Base-by-base conservation (phyloP, 2,329 filamentous ascomycete genomes). In the Alternaria sp. region DNA sequence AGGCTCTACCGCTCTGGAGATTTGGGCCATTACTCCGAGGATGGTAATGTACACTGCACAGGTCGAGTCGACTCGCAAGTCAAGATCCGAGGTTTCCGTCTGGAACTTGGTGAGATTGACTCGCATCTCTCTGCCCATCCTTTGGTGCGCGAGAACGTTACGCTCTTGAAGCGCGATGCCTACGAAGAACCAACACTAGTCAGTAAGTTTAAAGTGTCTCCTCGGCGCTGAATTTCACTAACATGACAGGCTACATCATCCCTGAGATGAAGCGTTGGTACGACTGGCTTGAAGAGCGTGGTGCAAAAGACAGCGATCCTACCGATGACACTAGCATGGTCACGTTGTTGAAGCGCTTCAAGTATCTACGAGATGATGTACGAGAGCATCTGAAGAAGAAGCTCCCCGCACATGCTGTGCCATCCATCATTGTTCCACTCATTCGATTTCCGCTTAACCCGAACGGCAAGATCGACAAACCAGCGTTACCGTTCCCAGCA, bases 21-120 rank as follows among this genome's bases (percentile, higher is more conserved):
- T 75, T 80, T 99, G 3, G 94, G 94, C 3, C 82, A 88, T 56
- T 93, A 91, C 72, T 86, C 87, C 51, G 82, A 84, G 2, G 83
- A 87, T 42, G 92, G 91, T 34, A 88, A 89, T 64, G 89, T 92
- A 10, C 90, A 90, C 71, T 91, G 88, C 72, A 89, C 90, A 9
- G 94, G 94, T 23, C 85, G 95, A 58, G 88, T 88, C 24, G 94
- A 98, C 72, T 86, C 90, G 66, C 94, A 98, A 75, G 91, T 97
- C 80, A 99, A 98, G 82, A 94, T 98, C 65, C 90, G 95, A 60
- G 94, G 94, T 1, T 98, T 97, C 83, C 86, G 94, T 61, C 96
- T 99, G 67, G 95, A 99, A 79, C 87, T 98, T 44, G 90, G 90
- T 63, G 95, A 98, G 67, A 97, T 98, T 66, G 93, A 98, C 77